Percentiles rank a stretch among this genome's conserved stretches.
These are phyloP conservation scores for Funneliformis caledonium DNA, from an alignment of 371 early-diverging fungal genomes.

Conservation along the genomic window DNA sequence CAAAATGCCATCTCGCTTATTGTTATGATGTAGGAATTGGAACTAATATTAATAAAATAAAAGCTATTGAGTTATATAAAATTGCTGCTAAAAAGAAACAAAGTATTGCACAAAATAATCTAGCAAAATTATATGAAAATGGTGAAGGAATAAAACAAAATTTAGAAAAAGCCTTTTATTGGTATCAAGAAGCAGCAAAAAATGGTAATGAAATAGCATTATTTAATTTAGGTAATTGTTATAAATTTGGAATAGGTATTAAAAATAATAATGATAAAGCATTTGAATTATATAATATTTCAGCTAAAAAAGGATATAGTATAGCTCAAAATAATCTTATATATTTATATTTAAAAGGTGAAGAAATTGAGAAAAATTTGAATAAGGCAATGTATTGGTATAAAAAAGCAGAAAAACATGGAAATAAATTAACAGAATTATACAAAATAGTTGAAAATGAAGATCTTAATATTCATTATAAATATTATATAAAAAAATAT, in stretches of 20 bases:
- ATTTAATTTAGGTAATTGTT: slow-evolving; percentile 87
- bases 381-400: too few species aligned
- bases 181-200: slow-evolving; percentile 63
- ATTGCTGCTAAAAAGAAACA: background rate
- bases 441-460: too few species aligned
- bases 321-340: too few species aligned
- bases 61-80: slow-evolving; percentile 8
- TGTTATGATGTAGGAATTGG: slow-evolving; percentile 19
- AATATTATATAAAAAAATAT: too few species aligned
- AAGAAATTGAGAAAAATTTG: too few species aligned
- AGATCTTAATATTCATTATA: too few species aligned
- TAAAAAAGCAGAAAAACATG: too few species aligned
- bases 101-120: background rate
- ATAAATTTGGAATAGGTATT: slow-evolving; percentile 78
- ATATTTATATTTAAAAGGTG: too few species aligned
- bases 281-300: too few species aligned
- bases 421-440: too few species aligned
- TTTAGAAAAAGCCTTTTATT: slow-evolving; percentile 43
- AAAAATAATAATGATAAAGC: slow-evolving; percentile 40
- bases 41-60: background rate
- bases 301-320: too few species aligned
- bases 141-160: background rate
- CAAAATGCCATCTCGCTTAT: background rate
- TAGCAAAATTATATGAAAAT: background rate
- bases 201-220: slow-evolving; percentile 63